Conservation (phyloP, 2,329 filamentous ascomycete species). For the Xylariaceae sp. region DNA sequence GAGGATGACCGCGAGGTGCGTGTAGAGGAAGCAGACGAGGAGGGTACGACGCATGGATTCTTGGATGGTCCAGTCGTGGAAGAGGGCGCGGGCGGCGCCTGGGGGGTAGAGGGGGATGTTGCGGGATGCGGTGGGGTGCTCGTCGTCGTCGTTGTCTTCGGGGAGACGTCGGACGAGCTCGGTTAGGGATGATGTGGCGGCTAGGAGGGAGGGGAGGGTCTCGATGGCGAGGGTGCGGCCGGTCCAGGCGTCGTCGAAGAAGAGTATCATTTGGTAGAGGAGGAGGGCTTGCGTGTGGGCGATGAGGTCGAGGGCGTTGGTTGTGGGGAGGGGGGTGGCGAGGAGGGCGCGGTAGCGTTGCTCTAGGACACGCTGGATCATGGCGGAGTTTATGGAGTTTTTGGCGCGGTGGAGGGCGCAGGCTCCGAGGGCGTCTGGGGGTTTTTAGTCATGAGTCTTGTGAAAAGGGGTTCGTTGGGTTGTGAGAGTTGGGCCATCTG, state of each 20-base stretch:
- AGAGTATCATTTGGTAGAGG: conserved; percentile 20
- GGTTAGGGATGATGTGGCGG: conserved; percentile 10
- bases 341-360: conserved; percentile 15
- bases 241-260: conserved; percentile 16
- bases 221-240: conserved; percentile 11
- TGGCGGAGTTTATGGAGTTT: conserved; percentile 9
- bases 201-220: conserved; percentile 6
- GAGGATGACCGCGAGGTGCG: conserved; percentile 12
- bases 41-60: conserved; percentile 19
- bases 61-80: conserved; percentile 17
- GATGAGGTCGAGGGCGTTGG: conserved; percentile 6
- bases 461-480: background rate
- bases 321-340: conserved; percentile 1
- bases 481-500: background rate
- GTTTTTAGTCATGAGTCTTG: conserved; percentile 1
- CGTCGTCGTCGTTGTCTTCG: conserved; percentile 1
- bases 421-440: conserved; percentile 15
- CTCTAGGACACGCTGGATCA: conserved; percentile 19
- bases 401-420: conserved; percentile 18
- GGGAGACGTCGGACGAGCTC: conserved; percentile 2
- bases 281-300: conserved; percentile 19
- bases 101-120: conserved; percentile 16
- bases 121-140: background rate
- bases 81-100: conserved; percentile 13
- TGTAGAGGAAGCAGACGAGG: conserved; percentile 13